phyloP scores from a whole-genome alignment of 2,329 filamentous ascomycete species.

The Xylariaceae sp. region DNA sequence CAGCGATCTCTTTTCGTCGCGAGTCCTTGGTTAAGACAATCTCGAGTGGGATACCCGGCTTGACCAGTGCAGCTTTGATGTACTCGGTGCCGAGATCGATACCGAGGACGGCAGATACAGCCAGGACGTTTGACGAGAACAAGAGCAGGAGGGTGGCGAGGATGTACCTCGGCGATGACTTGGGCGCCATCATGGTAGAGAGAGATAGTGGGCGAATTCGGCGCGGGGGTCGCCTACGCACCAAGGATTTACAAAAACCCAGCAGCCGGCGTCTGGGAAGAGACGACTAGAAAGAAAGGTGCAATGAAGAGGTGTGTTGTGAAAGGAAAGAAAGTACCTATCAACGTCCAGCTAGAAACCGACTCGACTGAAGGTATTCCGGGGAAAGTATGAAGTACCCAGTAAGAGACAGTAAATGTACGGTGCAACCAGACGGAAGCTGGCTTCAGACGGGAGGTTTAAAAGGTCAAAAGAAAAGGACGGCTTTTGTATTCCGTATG shows the following conservation, averaged over 20 bases:
- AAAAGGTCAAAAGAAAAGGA: not conserved
- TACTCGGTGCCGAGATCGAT: conserved; percentile 95
- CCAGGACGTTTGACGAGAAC: conserved; percentile 46
- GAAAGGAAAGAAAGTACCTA: not conserved
- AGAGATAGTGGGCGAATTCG: conserved; percentile 20
- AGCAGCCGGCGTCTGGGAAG: conserved; percentile 9
- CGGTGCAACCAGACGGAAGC: not conserved
- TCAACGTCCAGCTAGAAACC: too few relatives aligned
- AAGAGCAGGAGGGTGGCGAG: conserved; percentile 38
- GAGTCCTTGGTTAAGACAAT: conserved; percentile 98
- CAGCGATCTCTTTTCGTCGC: conserved; percentile 87
- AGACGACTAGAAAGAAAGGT: too few relatives aligned
- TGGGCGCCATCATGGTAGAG: conserved; percentile 36
- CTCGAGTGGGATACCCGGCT: conserved; percentile 93
- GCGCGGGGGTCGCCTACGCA: conserved; percentile 28
- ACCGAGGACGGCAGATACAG: conserved; percentile 72
- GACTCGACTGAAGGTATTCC: too few relatives aligned
- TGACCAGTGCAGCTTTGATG: conserved; percentile 92
- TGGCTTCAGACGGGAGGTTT: not conserved
- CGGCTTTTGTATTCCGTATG: not conserved
- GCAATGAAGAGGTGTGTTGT: not conserved
- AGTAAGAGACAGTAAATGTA: too few relatives aligned
- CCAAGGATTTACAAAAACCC: conserved; percentile 5
- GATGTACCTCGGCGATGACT: conserved; percentile 34
- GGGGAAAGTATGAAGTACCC: not conserved